phyloP scores from a whole-genome alignment of 2,329 filamentous ascomycete species.

The Talaromyces sp. region DNA sequence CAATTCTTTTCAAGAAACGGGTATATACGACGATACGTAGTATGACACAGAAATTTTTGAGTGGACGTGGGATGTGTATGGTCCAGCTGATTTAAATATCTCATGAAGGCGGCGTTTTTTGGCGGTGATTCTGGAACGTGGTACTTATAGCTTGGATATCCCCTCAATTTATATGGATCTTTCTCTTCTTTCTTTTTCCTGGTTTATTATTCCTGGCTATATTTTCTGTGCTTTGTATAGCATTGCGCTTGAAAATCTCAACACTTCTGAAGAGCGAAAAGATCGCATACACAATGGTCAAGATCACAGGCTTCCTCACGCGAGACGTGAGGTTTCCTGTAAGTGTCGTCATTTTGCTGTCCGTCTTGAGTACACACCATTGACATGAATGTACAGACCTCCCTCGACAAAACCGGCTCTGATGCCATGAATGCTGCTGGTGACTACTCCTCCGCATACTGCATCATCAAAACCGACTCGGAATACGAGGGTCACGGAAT shows the following conservation, averaged over 20 bases:
- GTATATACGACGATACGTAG: background rate
- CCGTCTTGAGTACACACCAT: background rate
- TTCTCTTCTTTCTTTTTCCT: background rate
- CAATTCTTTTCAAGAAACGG: background rate
- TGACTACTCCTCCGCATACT: slow-evolving; percentile 93
- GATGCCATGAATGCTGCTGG: slow-evolving; percentile 96
- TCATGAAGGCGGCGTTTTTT: background rate
- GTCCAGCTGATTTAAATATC: background rate
- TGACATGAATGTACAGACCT: slow-evolving; percentile 56
- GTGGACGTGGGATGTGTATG: slow-evolving; percentile 5
- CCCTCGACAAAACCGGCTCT: slow-evolving; percentile 90
- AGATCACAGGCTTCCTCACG: slow-evolving; percentile 69
- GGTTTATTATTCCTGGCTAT: background rate
- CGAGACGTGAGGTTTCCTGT: slow-evolving; percentile 73
- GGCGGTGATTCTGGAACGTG: background rate
- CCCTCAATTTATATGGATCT: slow-evolving; percentile 5
- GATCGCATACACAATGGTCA: slow-evolving; percentile 48
- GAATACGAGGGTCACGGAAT: slow-evolving; percentile 42
- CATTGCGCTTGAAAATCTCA: background rate
- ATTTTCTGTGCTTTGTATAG: background rate
- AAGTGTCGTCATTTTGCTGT: slow-evolving; percentile 23
- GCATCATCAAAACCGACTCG: slow-evolving; percentile 80
- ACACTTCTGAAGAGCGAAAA: background rate
- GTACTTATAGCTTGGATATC: slow-evolving; percentile 10
- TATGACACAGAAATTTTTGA: background rate